Percentiles rank a stretch among this genome's conserved stretches.
Evolutionary conservation across 805 yeast species (phyloP).

Genomic region (Henningerozyma blattae): DNA sequence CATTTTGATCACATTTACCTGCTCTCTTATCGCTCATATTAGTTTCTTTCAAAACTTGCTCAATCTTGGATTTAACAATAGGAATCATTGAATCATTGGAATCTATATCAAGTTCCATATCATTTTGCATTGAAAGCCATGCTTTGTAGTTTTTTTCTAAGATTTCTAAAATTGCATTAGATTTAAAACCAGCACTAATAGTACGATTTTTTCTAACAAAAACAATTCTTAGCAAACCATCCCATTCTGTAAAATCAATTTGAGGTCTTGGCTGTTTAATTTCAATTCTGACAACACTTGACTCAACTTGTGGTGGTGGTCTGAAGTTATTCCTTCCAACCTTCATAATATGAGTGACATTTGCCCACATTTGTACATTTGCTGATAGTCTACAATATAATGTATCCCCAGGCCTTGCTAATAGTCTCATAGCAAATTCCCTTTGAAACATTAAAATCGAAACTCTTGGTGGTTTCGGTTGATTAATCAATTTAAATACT

Average conservation of each 20-base stretch:
- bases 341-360: constrained; percentile 95
- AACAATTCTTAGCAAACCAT: constrained; percentile 81
- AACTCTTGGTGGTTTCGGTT: constrained; percentile 89
- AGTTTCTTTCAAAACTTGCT: constrained; percentile 64
- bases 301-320: constrained; percentile 98
- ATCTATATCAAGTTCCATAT: constrained; percentile 26
- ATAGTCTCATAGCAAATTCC: constrained; percentile 84
- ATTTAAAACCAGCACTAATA: constrained; percentile 83
- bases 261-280: constrained; percentile 90
- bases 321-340: constrained; percentile 94
- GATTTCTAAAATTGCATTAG: constrained; percentile 64
- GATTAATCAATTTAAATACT: constrained; percentile 82
- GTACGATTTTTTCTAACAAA: constrained; percentile 92
- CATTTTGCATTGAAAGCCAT: constrained; percentile 42
- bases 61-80: constrained; percentile 56
- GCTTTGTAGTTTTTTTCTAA: constrained; percentile 83
- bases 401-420: constrained; percentile 95
- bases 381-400: constrained; percentile 89
- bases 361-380: constrained; percentile 99
- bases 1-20: constrained; percentile 90
- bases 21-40: constrained; percentile 79
- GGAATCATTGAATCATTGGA: constrained; percentile 30
- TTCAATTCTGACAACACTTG: constrained; percentile 89
- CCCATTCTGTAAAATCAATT: constrained; percentile 93
- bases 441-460: constrained; percentile 96